phyloP scores from a whole-genome alignment of 2,329 filamentous ascomycete genomes.

The Akanthomyces uredinophilus region DNA sequence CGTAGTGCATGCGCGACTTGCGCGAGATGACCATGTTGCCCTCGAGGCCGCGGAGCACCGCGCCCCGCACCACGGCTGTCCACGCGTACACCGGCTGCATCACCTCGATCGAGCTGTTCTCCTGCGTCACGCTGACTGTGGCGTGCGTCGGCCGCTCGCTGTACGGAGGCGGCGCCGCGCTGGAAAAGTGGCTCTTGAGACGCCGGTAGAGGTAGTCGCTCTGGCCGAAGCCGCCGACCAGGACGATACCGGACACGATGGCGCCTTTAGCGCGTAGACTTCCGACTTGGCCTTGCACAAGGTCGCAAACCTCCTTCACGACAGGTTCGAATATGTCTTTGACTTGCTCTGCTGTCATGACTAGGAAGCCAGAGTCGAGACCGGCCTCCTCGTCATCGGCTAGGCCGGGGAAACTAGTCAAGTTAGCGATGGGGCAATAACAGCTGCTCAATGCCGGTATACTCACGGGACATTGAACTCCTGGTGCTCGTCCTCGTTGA shows the following conservation, averaged over 20 bases:
- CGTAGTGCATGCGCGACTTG: constrained; percentile 71
- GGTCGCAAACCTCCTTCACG: constrained; percentile 62
- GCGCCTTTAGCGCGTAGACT: constrained; percentile 56
- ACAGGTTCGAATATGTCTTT: constrained; percentile 73
- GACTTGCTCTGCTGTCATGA: constrained; percentile 64
- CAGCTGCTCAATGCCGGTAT: background rate
- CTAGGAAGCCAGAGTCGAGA: constrained; percentile 69
- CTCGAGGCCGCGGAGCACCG: constrained; percentile 68
- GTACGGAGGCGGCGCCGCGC: constrained; percentile 55
- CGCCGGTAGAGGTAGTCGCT: constrained; percentile 69
- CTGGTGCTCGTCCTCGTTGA: constrained; percentile 70
- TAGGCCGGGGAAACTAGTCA: constrained; percentile 61
- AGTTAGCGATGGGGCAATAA: background rate
- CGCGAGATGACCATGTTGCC: constrained; percentile 74
- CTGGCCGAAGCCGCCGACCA: constrained; percentile 78
- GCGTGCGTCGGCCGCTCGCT: constrained; percentile 67
- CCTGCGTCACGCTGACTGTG: constrained; percentile 39
- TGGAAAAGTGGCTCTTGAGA: constrained; percentile 64
- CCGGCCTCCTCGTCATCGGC: constrained; percentile 71
- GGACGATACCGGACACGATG: constrained; percentile 66
- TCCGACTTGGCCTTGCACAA: constrained; percentile 63
- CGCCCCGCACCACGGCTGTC: constrained; percentile 75
- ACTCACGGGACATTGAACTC: constrained; percentile 70
- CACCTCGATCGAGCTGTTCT: constrained; percentile 62
- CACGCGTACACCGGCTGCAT: constrained; percentile 80